A percentile compares a stretch with the other conserved stretches of the same genome.
These are phyloP conservation scores for Colletotrichum sp. DNA, from an alignment of 2,329 filamentous ascomycete species.

Conservation along the genomic window DNA sequence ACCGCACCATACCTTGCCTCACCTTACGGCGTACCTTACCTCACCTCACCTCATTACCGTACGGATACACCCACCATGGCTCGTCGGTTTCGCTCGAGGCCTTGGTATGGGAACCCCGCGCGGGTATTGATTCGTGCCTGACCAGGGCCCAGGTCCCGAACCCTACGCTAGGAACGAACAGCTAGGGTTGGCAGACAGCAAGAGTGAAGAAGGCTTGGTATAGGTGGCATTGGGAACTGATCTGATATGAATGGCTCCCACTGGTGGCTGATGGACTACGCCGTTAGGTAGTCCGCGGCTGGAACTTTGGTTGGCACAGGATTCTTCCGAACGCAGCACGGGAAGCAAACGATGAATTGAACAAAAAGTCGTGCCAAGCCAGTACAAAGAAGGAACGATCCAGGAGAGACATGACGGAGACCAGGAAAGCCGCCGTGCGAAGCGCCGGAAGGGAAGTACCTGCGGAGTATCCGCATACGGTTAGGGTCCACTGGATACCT, in stretches of 20 bases:
- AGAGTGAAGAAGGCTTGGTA: not conserved
- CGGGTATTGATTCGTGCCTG: slow-evolving; percentile 18
- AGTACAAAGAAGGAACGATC: not conserved
- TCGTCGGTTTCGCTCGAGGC: not conserved
- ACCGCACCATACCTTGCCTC: no score
- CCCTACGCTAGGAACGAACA: not conserved
- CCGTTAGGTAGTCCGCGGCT: not conserved
- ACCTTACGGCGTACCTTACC: no score
- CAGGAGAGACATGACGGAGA: not conserved
- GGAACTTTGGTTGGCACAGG: not conserved
- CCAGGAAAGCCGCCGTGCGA: not conserved
- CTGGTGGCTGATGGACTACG: not conserved
- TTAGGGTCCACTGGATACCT: not conserved
- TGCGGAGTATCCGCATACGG: not conserved
- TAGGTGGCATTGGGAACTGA: not conserved
- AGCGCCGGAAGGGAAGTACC: not conserved
- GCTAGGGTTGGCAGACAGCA: not conserved
- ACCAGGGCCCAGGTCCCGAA: not conserved
- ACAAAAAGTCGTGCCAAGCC: not conserved
- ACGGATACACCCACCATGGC: not conserved
- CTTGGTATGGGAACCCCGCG: slow-evolving; percentile 7
- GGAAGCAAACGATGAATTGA: not conserved
- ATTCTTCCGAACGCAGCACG: not conserved
- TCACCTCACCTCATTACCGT: no score
- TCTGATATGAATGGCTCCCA: not conserved